Conservation (phyloP, 1,284 basidiomycete genomes). For the Clitocybe nebularis region DNA sequence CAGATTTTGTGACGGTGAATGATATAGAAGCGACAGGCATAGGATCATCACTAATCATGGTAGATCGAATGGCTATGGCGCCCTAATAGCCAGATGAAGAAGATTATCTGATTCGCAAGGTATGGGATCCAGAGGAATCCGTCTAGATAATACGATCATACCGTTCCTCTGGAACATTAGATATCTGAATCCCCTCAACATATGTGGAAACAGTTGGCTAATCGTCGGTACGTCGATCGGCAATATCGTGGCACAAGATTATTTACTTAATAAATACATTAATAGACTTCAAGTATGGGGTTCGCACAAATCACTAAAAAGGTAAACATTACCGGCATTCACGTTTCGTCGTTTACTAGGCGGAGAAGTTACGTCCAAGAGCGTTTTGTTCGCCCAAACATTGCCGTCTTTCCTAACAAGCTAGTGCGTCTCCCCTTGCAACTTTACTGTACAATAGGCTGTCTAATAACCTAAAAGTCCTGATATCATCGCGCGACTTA, state of each 20-base stretch:
- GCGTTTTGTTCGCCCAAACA: constrained; percentile 55
- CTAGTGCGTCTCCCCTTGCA: constrained; percentile 47
- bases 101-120: constrained; percentile 72
- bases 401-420: constrained; percentile 62
- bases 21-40: not conserved
- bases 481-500: constrained; percentile 69
- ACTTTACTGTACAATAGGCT: not conserved
- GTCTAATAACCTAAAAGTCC: constrained; percentile 50
- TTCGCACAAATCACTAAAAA: no score
- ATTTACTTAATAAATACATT: constrained; percentile 12
- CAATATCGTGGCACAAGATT: not conserved
- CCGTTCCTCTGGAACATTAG: no score
- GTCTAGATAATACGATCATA: no score
- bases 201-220: constrained; percentile 82
- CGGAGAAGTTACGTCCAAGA: constrained; percentile 62
- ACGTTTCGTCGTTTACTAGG: constrained; percentile 35
- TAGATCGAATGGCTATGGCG: constrained; percentile 1
- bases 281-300: constrained; percentile 76
- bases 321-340: no score
- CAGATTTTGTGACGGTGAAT: constrained; percentile 69
- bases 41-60: not conserved
- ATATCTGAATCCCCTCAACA: constrained; percentile 74
- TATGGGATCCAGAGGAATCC: no score
- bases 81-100: constrained; percentile 60
- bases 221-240: constrained; percentile 55